Percentiles rank a stretch among this genome's conserved stretches.
Evolutionary conservation across 2,329 filamentous ascomycete genomes (phyloP).

Genomic region (Monilinia fructigena): DNA sequence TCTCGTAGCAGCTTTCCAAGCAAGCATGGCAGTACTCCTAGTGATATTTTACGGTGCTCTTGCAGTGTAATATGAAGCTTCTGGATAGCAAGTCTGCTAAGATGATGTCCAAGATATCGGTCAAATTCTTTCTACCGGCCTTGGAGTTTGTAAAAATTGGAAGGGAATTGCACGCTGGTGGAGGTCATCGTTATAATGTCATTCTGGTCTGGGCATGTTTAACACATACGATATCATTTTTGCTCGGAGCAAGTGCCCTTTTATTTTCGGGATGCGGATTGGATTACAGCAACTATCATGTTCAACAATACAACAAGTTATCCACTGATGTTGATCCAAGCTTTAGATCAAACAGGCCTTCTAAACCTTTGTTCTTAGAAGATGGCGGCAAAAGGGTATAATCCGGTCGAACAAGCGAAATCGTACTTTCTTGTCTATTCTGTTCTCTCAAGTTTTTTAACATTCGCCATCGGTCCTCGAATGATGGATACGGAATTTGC

Average conservation of each 20-base stretch:
- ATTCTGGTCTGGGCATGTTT: conserved; percentile 46
- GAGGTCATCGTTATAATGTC: conserved; percentile 43
- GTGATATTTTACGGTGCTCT: conserved; percentile 48
- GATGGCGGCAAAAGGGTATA: conserved; percentile 46
- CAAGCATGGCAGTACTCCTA: conserved; percentile 48
- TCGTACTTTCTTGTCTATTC: conserved; percentile 66
- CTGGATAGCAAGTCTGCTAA: conserved; percentile 43
- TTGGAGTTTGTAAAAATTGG: conserved; percentile 49
- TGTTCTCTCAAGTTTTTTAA: conserved; percentile 61
- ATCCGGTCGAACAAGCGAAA: conserved; percentile 58
- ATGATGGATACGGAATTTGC: conserved; percentile 51
- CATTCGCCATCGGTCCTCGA: conserved; percentile 61
- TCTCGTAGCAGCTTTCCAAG: conserved; percentile 48
- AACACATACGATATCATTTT: conserved; percentile 44
- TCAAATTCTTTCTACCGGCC: conserved; percentile 49
- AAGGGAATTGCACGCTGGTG: conserved; percentile 43
- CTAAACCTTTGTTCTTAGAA: conserved; percentile 47
- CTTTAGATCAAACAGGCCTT: conserved; percentile 48
- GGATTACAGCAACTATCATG: conserved; percentile 47
- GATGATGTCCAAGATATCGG: conserved; percentile 48
- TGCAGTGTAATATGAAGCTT: conserved; percentile 44
- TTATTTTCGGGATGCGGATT: conserved; percentile 46
- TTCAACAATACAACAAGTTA: conserved; percentile 52
- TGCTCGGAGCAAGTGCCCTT: conserved; percentile 43
- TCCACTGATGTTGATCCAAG: conserved; percentile 47